Percentiles rank a stretch among this genome's conserved stretches.
Evolutionary conservation across 164 flowering plant species (phyloP).

Genomic region (Vitis rotundifolia): DNA sequence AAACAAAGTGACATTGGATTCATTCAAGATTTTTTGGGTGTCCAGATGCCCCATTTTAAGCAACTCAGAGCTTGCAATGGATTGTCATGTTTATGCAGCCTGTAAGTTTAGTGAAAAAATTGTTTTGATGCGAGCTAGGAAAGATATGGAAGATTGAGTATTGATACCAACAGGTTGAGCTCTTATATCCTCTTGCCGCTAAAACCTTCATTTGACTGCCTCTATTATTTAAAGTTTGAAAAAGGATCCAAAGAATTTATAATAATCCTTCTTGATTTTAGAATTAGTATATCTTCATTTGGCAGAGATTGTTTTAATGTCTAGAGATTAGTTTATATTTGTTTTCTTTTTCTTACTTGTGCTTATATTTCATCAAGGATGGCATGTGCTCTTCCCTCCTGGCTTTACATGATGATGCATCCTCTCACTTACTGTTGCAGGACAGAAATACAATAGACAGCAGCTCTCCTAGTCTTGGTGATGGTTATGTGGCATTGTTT

Average conservation of each 20-base stretch:
- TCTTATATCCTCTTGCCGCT: neutral
- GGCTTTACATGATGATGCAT: neutral
- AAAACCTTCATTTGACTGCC: neutral
- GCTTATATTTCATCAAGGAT: neutral
- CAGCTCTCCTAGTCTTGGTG: slow-evolving; percentile 38
- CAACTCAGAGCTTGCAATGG: neutral
- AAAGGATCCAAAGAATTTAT: neutral
- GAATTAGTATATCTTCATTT: too few species aligned
- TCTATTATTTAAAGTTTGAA: neutral
- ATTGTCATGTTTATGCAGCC: neutral
- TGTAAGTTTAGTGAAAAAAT: neutral
- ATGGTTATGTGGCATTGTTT: slow-evolving; percentile 67
- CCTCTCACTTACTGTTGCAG: slow-evolving; percentile 30
- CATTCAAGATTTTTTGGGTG: neutral
- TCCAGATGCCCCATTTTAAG: neutral
- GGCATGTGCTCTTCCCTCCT: neutral
- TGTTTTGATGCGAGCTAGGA: neutral
- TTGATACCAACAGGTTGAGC: neutral
- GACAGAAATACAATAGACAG: slow-evolving; percentile 29
- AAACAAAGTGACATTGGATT: too few species aligned
- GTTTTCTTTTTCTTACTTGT: neutral
- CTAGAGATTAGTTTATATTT: neutral
- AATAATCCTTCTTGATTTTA: too few species aligned
- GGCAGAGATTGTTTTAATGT: neutral
- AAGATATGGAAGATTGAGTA: too few species aligned